A percentile compares a stretch with the other conserved stretches of the same genome.
Evolutionary conservation across 495 filamentous ascomycete species (phyloP).

Genomic region (Aspergillus campestris): DNA sequence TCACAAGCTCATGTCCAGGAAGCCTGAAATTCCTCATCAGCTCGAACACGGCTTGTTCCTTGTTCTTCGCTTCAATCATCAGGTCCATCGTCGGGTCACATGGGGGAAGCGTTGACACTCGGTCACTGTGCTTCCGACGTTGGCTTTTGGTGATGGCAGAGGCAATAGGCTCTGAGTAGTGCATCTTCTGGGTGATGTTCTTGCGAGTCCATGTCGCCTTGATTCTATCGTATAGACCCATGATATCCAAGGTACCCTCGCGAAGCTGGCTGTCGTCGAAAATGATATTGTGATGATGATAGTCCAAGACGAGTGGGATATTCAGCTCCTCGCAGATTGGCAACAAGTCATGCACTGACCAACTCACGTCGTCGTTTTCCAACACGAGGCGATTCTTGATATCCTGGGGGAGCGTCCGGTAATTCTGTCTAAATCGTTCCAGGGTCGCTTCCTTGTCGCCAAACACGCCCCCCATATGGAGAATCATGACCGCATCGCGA

Average conservation of each 20-base stretch:
- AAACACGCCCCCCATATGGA: constrained; percentile 90
- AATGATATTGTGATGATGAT: constrained; percentile 91
- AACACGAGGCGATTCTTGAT: constrained; percentile 79
- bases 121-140: constrained; percentile 73
- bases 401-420: constrained; percentile 51
- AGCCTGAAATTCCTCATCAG: constrained; percentile 82
- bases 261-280: constrained; percentile 65
- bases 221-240: constrained; percentile 62
- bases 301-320: constrained; percentile 90
- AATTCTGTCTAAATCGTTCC: constrained; percentile 74
- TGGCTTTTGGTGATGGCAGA: constrained; percentile 67
- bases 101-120: constrained; percentile 71
- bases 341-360: constrained; percentile 84
- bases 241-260: constrained; percentile 81
- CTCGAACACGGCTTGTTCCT: constrained; percentile 95
- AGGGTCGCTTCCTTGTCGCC: constrained; percentile 81
- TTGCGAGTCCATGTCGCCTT: constrained; percentile 79
- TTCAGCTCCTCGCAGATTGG: constrained; percentile 88
- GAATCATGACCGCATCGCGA: constrained; percentile 85
- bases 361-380: constrained; percentile 90
- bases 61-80: constrained; percentile 99
- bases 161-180: constrained; percentile 76
- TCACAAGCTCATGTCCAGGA: constrained; percentile 64
- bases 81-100: constrained; percentile 78
- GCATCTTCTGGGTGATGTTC: constrained; percentile 89